These are phyloP conservation scores for Coemansia sp. DNA, from an alignment of 192 early-diverging fungal genomes.

Conservation along the genomic window DNA sequence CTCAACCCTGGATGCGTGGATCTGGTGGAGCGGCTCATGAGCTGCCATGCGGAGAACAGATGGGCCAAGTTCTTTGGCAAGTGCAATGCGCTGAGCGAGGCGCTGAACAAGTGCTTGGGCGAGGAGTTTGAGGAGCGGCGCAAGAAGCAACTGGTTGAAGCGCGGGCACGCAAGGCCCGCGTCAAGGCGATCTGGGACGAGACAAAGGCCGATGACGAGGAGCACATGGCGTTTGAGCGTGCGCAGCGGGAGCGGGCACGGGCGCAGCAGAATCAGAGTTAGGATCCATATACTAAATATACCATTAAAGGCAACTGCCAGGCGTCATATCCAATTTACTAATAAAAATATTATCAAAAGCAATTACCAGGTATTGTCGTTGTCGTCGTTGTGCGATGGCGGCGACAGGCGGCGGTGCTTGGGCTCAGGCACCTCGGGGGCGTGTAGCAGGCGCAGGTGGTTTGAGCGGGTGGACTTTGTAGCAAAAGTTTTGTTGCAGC, in stretches of 20 bases:
- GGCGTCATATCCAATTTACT: background rate
- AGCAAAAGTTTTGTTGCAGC: slow-evolving; percentile 41
- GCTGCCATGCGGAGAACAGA: slow-evolving; percentile 45
- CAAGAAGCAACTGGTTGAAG: slow-evolving; percentile 48
- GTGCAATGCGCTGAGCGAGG: slow-evolving; percentile 56
- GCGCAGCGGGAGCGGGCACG: slow-evolving; percentile 1
- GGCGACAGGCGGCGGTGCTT: background rate
- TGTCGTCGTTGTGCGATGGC: background rate
- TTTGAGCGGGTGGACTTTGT: slow-evolving; percentile 36
- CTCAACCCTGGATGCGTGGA: slow-evolving; percentile 53
- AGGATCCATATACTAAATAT: background rate
- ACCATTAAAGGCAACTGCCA: background rate
- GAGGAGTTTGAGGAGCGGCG: slow-evolving; percentile 49
- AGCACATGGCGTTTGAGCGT: slow-evolving; percentile 40
- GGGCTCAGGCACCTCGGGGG: background rate
- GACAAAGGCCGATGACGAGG: slow-evolving; percentile 34
- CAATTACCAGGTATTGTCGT: background rate
- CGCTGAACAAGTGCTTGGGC: slow-evolving; percentile 49
- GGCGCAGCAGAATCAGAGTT: background rate
- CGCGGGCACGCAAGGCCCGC: slow-evolving; percentile 34
- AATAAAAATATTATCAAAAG: too few species aligned
- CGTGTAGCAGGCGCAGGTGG: slow-evolving; percentile 43
- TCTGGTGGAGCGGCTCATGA: slow-evolving; percentile 40
- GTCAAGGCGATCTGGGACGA: slow-evolving; percentile 28
- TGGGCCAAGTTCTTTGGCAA: slow-evolving; percentile 56